Percentiles rank a stretch among this genome's conserved stretches.
These are phyloP conservation scores for Zizania latifolia DNA, from an alignment of 176 grass and related monocot species.

Conservation along the genomic window DNA sequence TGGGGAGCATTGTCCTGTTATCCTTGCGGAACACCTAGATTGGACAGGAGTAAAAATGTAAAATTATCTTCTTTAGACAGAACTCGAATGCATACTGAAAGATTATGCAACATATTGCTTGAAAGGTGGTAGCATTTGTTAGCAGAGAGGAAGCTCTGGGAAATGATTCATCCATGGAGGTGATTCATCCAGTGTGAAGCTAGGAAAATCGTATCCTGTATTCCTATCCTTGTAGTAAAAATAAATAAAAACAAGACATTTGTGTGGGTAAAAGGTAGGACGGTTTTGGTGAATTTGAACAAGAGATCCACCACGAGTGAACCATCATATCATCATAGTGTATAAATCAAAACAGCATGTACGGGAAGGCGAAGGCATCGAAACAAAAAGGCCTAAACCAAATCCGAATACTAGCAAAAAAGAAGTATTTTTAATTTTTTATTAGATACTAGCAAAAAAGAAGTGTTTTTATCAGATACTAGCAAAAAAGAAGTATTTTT, in stretches of 20 bases:
- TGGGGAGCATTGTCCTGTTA: conserved; percentile 67
- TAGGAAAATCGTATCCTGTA: neutral
- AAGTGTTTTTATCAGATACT: too few species aligned
- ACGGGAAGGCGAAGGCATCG: too few species aligned
- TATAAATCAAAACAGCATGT: too few species aligned
- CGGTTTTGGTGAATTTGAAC: neutral
- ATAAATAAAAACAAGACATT: neutral
- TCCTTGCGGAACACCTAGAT: conserved; percentile 83
- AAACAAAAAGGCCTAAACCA: too few species aligned
- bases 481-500: too few species aligned
- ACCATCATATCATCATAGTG: neutral
- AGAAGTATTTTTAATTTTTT: too few species aligned
- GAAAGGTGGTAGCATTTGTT: neutral
- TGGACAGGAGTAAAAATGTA: neutral
- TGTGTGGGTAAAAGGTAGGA: neutral
- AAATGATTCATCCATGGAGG: neutral
- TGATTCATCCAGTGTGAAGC: neutral
- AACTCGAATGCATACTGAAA: too few species aligned
- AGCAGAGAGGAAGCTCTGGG: neutral
- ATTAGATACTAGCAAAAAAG: too few species aligned
- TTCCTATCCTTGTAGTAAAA: neutral
- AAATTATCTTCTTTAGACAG: neutral
- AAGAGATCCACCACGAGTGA: neutral
- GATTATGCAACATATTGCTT: too few species aligned
- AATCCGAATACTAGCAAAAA: too few species aligned